phyloP scores from a whole-genome alignment of 1,284 basidiomycete genomes.

The Trichosporon inkin region DNA sequence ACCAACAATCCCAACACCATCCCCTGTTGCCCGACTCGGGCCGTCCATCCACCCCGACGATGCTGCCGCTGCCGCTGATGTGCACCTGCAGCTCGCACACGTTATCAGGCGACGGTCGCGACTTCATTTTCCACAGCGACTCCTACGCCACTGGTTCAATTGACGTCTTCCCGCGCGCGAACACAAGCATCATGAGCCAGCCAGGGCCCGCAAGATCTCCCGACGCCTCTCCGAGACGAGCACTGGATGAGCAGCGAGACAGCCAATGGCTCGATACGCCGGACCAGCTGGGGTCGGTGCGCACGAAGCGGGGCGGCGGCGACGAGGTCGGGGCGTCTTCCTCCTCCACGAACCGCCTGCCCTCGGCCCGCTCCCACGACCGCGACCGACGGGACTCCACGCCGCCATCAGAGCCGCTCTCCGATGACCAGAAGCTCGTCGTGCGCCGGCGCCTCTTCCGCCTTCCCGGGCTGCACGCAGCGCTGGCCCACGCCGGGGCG shows the following conservation, averaged over 20 bases:
- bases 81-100: background rate
- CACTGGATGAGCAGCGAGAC: background rate
- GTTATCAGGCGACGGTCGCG: background rate
- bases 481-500: background rate
- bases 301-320: background rate
- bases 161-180: background rate
- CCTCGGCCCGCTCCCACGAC: background rate
- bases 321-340: background rate
- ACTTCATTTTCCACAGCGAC: background rate
- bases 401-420: background rate
- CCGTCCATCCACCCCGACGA: background rate
- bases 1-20: background rate
- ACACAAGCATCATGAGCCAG: background rate
- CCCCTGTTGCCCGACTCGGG: background rate
- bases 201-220: background rate
- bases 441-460: background rate
- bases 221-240: background rate
- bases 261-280: background rate
- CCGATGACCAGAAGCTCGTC: background rate
- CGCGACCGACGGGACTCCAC: background rate
- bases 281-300: background rate
- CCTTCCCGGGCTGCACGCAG: background rate
- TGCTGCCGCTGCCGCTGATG: constrained; percentile 1
- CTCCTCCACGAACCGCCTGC: background rate
- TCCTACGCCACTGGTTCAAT: background rate